Conservation (phyloP, 768 basidiomycete genomes). For the Imleria badia region DNA sequence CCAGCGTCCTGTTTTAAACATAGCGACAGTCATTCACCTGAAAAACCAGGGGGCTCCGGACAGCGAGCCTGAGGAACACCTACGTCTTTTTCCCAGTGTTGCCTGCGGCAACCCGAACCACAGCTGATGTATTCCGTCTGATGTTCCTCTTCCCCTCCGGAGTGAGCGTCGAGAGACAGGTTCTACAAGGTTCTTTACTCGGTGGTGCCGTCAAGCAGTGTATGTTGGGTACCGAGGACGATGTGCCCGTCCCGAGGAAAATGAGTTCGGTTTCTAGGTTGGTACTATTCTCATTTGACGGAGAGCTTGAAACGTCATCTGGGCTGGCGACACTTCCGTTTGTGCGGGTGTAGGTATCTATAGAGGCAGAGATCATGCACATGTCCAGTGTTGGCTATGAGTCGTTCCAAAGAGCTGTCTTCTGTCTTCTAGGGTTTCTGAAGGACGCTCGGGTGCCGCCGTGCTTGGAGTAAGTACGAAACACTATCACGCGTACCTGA, state of each 20-base stretch:
- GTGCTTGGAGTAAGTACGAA: neutral
- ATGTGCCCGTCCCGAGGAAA: slow-evolving; percentile 83
- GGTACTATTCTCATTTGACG: neutral
- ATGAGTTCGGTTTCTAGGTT: slow-evolving; percentile 55
- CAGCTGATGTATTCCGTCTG: slow-evolving; percentile 78
- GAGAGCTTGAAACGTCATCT: neutral
- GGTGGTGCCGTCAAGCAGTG: slow-evolving; percentile 75
- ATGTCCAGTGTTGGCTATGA: neutral
- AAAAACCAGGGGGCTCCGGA: neutral
- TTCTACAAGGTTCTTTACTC: slow-evolving; percentile 49
- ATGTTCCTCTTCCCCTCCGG: slow-evolving; percentile 81
- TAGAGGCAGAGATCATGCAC: neutral
- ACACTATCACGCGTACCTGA: neutral
- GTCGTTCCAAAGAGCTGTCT: neutral
- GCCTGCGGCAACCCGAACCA: slow-evolving; percentile 47
- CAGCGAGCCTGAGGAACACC: slow-evolving; percentile 23
- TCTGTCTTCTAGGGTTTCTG: too few species aligned
- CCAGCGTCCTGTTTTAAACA: slow-evolving; percentile 55
- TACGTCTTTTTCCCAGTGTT: slow-evolving; percentile 48
- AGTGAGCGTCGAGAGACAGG: slow-evolving; percentile 65
- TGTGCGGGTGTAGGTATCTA: neutral
- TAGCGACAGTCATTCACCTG: neutral
- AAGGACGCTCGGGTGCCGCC: neutral
- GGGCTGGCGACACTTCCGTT: neutral
- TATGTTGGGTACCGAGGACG: slow-evolving; percentile 65